Percentiles rank a stretch among this genome's conserved stretches.
These are phyloP conservation scores for Sporothrix dimorphospora DNA, from an alignment of 2,329 filamentous ascomycete species.

Conservation along the genomic window DNA sequence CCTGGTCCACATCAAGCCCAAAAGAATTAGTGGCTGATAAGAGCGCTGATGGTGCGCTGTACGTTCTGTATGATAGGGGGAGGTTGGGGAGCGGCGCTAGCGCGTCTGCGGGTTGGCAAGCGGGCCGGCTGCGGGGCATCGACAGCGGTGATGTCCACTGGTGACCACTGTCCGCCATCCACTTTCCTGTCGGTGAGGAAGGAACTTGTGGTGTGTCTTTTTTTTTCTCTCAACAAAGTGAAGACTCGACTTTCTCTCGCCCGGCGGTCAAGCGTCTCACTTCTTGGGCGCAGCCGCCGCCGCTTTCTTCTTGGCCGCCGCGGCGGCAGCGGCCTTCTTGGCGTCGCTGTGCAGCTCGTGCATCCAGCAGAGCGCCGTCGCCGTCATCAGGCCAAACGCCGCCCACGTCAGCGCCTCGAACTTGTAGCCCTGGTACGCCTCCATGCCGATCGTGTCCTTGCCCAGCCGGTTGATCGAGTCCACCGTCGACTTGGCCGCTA, in stretches of 20 bases:
- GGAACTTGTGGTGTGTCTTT: background rate
- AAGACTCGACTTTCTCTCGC: no score
- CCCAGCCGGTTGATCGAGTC: conserved; percentile 36
- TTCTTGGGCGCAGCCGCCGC: conserved; percentile 15
- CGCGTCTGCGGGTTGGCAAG: background rate
- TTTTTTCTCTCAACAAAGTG: background rate
- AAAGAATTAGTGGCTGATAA: conserved; percentile 11
- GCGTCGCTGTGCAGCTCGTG: conserved; percentile 40
- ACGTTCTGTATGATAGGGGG: background rate
- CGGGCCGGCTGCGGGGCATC: background rate
- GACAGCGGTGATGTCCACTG: background rate
- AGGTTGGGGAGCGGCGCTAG: background rate
- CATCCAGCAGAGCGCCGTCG: conserved; percentile 48
- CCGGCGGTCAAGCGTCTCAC: background rate
- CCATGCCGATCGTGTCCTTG: conserved; percentile 50
- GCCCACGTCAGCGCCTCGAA: conserved; percentile 54
- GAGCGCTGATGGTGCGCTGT: background rate
- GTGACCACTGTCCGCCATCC: background rate
- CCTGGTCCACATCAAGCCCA: background rate
- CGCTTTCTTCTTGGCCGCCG: conserved; percentile 25
- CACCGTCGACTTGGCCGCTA: conserved; percentile 30
- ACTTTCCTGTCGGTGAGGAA: conserved; percentile 1
- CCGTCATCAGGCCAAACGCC: conserved; percentile 50
- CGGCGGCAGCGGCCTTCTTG: conserved; percentile 36
- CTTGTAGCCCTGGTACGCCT: conserved; percentile 48